These are phyloP conservation scores for Podaxis sp. DNA, from an alignment of 768 basidiomycete genomes.

Conservation along the genomic window DNA sequence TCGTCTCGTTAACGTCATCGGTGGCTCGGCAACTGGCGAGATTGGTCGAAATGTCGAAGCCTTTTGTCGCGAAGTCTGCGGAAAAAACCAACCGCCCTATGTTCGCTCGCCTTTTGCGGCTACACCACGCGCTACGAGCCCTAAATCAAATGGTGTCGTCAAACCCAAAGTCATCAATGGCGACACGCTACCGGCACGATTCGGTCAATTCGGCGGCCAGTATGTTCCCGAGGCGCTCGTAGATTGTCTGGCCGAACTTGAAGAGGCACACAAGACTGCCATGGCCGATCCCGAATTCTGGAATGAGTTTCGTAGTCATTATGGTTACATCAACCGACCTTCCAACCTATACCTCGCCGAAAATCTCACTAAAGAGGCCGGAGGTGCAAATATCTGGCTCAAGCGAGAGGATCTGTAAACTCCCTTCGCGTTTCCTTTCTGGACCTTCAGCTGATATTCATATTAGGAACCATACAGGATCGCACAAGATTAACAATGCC, in stretches of 20 bases:
- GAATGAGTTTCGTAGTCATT: slow-evolving; percentile 86
- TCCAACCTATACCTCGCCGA: slow-evolving; percentile 90
- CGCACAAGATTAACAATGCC: slow-evolving; percentile 99
- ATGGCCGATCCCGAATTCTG: slow-evolving; percentile 86
- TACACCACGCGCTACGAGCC: slow-evolving; percentile 16
- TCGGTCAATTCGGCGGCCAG: slow-evolving; percentile 95
- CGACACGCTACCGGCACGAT: slow-evolving; percentile 66
- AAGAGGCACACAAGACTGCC: slow-evolving; percentile 86
- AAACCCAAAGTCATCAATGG: background rate
- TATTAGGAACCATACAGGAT: slow-evolving; percentile 93
- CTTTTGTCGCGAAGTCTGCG: slow-evolving; percentile 71
- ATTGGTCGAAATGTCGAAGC: slow-evolving; percentile 54
- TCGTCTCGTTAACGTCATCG: slow-evolving; percentile 77
- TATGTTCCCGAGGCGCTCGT: slow-evolving; percentile 97
- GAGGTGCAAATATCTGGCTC: slow-evolving; percentile 96
- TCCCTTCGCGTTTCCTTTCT: background rate
- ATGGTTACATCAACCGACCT: slow-evolving; percentile 93
- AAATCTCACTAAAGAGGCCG: slow-evolving; percentile 82
- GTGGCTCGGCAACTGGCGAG: slow-evolving; percentile 47
- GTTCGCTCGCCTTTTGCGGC: slow-evolving; percentile 28
- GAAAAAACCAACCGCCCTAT: slow-evolving; percentile 32
- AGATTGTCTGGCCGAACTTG: slow-evolving; percentile 86
- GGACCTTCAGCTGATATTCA: slow-evolving; percentile 6
- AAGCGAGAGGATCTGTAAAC: slow-evolving; percentile 90
- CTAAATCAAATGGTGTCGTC: background rate